Evolutionary conservation across 2,329 filamentous ascomycete species (phyloP).

Genomic region (Gnomoniopsis sp.): DNA sequence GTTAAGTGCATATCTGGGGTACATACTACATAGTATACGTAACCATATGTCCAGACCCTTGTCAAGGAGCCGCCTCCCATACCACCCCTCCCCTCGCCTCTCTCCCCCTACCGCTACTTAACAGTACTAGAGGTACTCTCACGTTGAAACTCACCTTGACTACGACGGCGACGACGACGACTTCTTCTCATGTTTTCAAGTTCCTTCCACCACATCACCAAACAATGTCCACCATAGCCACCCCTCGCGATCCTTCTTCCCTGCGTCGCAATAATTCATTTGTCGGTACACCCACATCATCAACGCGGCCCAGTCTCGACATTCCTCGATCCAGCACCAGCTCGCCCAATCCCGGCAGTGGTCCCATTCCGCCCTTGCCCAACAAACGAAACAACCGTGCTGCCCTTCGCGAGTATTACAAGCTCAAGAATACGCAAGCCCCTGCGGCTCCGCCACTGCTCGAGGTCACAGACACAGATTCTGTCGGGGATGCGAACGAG

Average conservation of each 20-base stretch:
- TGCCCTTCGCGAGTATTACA: conserved; percentile 92
- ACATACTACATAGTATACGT: too few species aligned
- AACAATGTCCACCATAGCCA: conserved; percentile 68
- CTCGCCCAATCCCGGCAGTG: conserved; percentile 43
- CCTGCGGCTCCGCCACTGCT: conserved; percentile 35
- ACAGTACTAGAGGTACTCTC: too few species aligned
- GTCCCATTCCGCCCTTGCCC: conserved; percentile 20
- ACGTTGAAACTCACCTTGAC: not conserved
- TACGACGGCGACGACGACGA: too few species aligned
- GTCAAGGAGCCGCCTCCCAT: too few species aligned
- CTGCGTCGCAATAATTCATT: conserved; percentile 53
- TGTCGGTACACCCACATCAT: conserved; percentile 67
- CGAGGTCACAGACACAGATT: conserved; percentile 39
- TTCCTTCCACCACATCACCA: too few species aligned
- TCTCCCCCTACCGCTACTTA: too few species aligned
- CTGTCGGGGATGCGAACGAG: conserved; percentile 26
- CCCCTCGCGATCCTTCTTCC: conserved; percentile 56
- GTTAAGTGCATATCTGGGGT: too few species aligned
- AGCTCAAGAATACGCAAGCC: conserved; percentile 56
- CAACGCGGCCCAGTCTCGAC: conserved; percentile 72
- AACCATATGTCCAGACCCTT: too few species aligned
- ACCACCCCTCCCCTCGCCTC: too few species aligned
- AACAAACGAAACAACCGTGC: conserved; percentile 67
- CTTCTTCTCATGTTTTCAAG: not conserved
- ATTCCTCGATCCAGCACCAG: conserved; percentile 55